Conservation (phyloP, 2,329 filamentous ascomycete genomes). For the Penicillium sp. region DNA sequence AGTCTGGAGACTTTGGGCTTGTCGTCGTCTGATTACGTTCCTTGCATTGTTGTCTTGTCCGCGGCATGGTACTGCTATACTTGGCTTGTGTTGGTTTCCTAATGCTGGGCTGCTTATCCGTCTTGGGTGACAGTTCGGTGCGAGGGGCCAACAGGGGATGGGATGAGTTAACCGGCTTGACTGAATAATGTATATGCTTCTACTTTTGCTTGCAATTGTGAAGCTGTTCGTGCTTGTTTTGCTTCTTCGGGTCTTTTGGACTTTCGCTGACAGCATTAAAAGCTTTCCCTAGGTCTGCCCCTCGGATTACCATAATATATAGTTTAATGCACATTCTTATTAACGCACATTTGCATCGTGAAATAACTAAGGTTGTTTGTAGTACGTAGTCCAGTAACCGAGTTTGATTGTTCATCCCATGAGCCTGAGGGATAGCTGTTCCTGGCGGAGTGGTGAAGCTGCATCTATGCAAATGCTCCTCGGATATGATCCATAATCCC, state of each 20-base stretch:
- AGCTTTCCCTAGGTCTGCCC: conserved; percentile 1
- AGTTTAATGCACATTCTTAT: neutral
- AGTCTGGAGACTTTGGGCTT: conserved; percentile 27
- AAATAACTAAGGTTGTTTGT: neutral
- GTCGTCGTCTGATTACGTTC: conserved; percentile 23
- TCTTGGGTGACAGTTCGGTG: conserved; percentile 37
- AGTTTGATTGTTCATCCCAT: neutral
- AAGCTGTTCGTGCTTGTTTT: neutral
- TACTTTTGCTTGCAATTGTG: conserved; percentile 15
- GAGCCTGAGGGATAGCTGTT: neutral
- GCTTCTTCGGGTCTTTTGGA: neutral
- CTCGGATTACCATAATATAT: neutral
- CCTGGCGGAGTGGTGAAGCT: neutral
- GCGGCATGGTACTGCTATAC: conserved; percentile 23
- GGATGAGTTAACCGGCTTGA: conserved; percentile 44
- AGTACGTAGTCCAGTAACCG: neutral
- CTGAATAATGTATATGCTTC: conserved; percentile 29
- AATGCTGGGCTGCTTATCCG: conserved; percentile 31
- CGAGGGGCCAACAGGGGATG: conserved; percentile 38
- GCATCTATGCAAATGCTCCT: neutral
- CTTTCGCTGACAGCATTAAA: conserved; percentile 17
- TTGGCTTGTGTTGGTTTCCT: conserved; percentile 36
- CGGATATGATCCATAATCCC: too few relatives aligned
- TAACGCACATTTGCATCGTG: neutral
- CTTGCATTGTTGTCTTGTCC: conserved; percentile 18